Base-by-base conservation (phyloP, 2,329 filamentous ascomycete species). In the Penicillium sp. region DNA sequence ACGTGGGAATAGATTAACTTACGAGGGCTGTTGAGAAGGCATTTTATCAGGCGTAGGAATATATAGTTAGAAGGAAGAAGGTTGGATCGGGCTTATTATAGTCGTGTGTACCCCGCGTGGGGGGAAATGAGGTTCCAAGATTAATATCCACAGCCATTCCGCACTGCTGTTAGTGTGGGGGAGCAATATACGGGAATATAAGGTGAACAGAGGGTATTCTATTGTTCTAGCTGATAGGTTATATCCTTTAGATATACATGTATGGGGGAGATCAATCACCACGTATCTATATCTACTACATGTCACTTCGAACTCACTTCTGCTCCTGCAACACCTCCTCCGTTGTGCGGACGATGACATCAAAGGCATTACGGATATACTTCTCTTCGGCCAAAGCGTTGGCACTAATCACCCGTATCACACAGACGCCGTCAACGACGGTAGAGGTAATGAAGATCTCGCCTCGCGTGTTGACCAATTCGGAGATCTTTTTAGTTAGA, bases 361-460 rank as follows among this genome's bases (percentile, higher is more conserved):
- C 80, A 73, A 94, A 95, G 1, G 89, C 82, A 53, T 76, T 76
- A 53, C 81, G 74, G 4, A 96, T 70, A 66, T 88, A 85, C 62
- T 80, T 79, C 69, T 87, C 83, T 65, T 91, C 83, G 0, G 84
- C 81, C 35, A 80, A 73, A 22, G 79, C 73, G 59, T 85, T 87
- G 0, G 80, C 84, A 49, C 87, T 88, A 21, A 91, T 84, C 33
- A 96, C 81, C 0, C 91, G 77, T 53, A 97, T 94, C 2, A 85
- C 84, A 67, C 88, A 88, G 19, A 82, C 75, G 1, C 82, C 85
- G 8, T 80, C 81, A 12, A 95, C 76, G 4, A 88, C 79, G 1
- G 84, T 85, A 37, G 82, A 84, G 0, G 89, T 96, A 22, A 96
- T 72, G 69, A 88, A 96, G 49, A 95, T 85, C 67, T 88, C 81